Evolutionary conservation across 177 flowering plant genomes (phyloP).

Genomic region (Vitis hybrid): DNA sequence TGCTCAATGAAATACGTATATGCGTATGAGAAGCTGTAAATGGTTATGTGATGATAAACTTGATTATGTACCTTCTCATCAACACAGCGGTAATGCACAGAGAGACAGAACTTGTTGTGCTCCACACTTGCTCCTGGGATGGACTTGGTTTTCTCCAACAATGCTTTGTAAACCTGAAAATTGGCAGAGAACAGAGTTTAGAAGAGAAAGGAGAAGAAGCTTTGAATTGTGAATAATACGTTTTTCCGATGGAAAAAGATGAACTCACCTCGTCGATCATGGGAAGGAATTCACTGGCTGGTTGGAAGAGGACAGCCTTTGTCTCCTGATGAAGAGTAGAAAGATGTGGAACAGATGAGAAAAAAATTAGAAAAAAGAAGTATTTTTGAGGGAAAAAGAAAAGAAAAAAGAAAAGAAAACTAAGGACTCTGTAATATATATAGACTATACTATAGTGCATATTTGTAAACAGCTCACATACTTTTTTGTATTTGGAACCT

Average conservation of each 20-base stretch:
- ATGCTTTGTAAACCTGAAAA: conserved; percentile 34
- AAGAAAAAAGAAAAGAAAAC: neutral
- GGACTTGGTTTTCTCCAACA: conserved; percentile 41
- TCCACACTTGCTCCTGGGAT: conserved; percentile 56
- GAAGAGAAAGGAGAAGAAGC: no score
- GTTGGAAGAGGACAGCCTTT: conserved; percentile 47
- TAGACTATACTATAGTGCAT: no score
- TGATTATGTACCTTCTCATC: conserved; percentile 51
- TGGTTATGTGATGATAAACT: neutral
- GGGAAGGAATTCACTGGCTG: conserved; percentile 68
- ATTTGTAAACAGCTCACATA: conserved; percentile 15
- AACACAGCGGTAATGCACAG: conserved; percentile 68
- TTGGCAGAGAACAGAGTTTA: neutral
- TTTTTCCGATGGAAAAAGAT: neutral
- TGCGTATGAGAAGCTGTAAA: neutral
- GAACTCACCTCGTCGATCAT: conserved; percentile 59
- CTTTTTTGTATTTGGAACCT: conserved; percentile 44
- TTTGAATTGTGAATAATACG: no score
- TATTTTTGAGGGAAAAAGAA: neutral
- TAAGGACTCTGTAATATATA: no score
- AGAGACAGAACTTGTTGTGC: conserved; percentile 64
- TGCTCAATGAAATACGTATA: neutral
- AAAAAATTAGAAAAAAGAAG: neutral
- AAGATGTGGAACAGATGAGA: neutral
- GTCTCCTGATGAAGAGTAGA: conserved; percentile 27